phyloP scores from a whole-genome alignment of 1,139 yeast genomes.

The Pichia sp. region DNA sequence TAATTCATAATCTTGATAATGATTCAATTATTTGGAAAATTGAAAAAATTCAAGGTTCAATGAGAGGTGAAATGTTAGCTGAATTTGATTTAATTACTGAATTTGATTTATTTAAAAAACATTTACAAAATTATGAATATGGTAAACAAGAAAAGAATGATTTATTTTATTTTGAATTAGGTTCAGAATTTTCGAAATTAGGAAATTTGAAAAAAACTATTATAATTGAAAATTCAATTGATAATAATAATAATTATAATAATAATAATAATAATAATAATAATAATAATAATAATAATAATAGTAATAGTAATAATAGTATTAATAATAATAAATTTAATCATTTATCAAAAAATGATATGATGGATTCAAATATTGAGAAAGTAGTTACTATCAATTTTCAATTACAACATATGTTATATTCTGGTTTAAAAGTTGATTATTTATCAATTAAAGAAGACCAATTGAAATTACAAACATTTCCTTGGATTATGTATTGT shows the following conservation, averaged over 20 bases:
- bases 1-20: constrained; percentile 59
- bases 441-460: constrained; percentile 67
- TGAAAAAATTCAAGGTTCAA: constrained; percentile 47
- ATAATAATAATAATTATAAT: not conserved
- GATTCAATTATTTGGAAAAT: constrained; percentile 59
- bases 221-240: not conserved
- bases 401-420: constrained; percentile 61
- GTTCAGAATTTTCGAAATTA: constrained; percentile 19
- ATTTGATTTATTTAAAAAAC: constrained; percentile 27
- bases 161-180: constrained; percentile 37
- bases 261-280: too few relatives aligned
- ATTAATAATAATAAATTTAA: not conserved
- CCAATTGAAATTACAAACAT: constrained; percentile 62
- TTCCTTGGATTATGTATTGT: constrained; percentile 77
- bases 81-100: constrained; percentile 55
- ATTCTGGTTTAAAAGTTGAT: constrained; percentile 67
- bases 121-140: constrained; percentile 19
- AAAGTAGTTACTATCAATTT: constrained; percentile 54
- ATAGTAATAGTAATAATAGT: not conserved
- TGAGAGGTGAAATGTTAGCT: constrained; percentile 47
- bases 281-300: too few relatives aligned
- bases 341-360: not conserved
- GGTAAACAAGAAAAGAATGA: constrained; percentile 29
- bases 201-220: constrained; percentile 4
- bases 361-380: constrained; percentile 22